phyloP scores from a whole-genome alignment of 495 filamentous ascomycete species.

The Copromyces sp. region DNA sequence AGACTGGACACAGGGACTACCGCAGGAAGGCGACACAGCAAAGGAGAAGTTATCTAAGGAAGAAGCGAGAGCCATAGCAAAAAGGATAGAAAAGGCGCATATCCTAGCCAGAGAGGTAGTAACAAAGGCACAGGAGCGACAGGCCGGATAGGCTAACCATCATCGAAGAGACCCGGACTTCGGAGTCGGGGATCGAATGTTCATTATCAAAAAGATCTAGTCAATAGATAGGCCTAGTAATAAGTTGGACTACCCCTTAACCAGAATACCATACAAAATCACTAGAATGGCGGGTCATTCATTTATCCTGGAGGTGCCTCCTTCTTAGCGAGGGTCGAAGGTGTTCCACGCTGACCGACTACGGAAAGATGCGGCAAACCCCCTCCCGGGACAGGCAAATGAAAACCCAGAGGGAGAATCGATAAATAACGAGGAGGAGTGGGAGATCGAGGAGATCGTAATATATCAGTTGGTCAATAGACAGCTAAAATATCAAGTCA shows the following conservation, averaged over 20 bases:
- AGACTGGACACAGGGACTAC: too few relatives aligned
- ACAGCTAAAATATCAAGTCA: neutral
- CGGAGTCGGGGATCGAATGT: conserved; percentile 1
- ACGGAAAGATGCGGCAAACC: neutral
- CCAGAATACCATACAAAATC: neutral
- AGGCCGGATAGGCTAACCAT: too few relatives aligned
- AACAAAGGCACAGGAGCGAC: too few relatives aligned
- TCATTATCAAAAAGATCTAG: conserved; percentile 1
- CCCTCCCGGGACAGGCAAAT: neutral
- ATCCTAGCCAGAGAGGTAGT: too few relatives aligned
- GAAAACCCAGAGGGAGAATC: neutral
- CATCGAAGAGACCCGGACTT: too few relatives aligned
- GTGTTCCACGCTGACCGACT: neutral
- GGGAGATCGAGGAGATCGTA: conserved; percentile 1
- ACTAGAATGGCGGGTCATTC: neutral
- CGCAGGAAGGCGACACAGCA: too few relatives aligned
- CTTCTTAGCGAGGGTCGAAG: neutral
- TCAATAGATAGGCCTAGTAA: neutral
- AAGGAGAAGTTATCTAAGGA: too few relatives aligned
- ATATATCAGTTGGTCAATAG: neutral
- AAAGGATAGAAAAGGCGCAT: too few relatives aligned
- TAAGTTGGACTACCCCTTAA: conserved; percentile 7
- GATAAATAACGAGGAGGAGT: neutral
- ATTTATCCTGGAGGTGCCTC: too few relatives aligned
- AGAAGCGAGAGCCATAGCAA: too few relatives aligned